Evolutionary conservation across 805 yeast species (phyloP), one percentile per base, ranked within the genome.

Genomic region (Candida rishiriensis): DNA sequence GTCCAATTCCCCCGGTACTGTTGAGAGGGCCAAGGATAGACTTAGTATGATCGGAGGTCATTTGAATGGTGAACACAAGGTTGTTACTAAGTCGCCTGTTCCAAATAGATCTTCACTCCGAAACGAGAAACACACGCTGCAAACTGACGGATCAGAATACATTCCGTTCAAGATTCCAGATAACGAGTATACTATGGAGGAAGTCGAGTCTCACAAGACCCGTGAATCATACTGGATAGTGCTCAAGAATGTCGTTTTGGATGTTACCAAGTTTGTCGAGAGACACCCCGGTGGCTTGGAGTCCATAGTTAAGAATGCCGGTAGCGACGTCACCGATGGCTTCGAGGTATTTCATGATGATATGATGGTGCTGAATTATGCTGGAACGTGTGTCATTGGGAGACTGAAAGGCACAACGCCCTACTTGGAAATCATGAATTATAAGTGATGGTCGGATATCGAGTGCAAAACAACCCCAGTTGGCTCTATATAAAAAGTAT

Each of bases 261-360:
- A 77, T 53, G 65, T 69, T 38, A 70, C 80, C 0, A 50, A 65
- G 12, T 76, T 77, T 49, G 57, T 75, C 46, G 48, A 56, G 13
- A 63, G 68, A 51, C 84, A 79, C 60, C 84, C 85, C 29, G 95
- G 95, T 62, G 95, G 95, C 46, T 85, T 79, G 50, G 89, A 82
- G 56, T 80, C 84, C 29, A 72, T 86, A 41, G 59, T 74, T 30
- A 89, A 83, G 51, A 71, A 74, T 54, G 93, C 84, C 31, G 95
- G 95, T 34, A 68, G 69, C 47, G 91, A 86, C 61, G 85, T 85
- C 50, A 78, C 83, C 18, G 71, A 65, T 43, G 77, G 75, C 16
- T 79, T 77, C 55, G 78, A 74, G 35, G 71, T 73, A 78, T 61
- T 79, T 42, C 85, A 79, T 55, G 80, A 78, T 44, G 85, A 79